Percentiles rank a stretch among this genome's conserved stretches.
Conservation (phyloP, 75 land plant species). For the Sequoia sempervirens region DNA sequence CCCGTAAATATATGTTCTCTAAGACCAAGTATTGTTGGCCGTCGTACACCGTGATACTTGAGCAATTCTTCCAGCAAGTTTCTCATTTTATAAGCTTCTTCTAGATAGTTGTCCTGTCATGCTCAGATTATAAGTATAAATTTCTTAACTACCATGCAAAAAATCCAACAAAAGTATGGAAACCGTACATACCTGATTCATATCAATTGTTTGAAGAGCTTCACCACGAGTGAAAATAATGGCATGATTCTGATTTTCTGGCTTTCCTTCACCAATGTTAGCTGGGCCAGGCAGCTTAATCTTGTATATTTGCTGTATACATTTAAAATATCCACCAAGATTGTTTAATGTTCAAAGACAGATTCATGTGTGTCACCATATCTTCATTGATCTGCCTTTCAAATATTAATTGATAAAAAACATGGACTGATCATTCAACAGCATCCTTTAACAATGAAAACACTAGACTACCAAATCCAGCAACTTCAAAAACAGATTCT, state of each 20-base stretch:
- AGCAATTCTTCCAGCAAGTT: constrained; percentile 77
- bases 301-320: constrained; percentile 74
- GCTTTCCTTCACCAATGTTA: constrained; percentile 90
- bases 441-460: neutral
- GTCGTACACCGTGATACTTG: constrained; percentile 33
- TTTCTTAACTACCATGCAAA: neutral
- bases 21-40: constrained; percentile 87
- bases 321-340: neutral
- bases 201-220: constrained; percentile 94
- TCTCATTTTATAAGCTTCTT: constrained; percentile 96
- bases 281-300: constrained; percentile 89
- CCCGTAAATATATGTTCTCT: constrained; percentile 94
- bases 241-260: constrained; percentile 98
- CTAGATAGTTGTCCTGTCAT: constrained; percentile 87
- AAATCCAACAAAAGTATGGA: neutral
- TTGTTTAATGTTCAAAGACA: neutral
- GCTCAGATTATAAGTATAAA: neutral
- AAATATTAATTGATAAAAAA: neutral
- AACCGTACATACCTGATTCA: constrained; percentile 76
- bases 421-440: neutral
- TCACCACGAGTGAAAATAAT: constrained; percentile 95
- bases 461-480: neutral
- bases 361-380: neutral
- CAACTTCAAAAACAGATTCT: neutral
- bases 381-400: neutral